Conservation (phyloP, 2,329 filamentous ascomycete species). For the Colletotrichum sp. region DNA sequence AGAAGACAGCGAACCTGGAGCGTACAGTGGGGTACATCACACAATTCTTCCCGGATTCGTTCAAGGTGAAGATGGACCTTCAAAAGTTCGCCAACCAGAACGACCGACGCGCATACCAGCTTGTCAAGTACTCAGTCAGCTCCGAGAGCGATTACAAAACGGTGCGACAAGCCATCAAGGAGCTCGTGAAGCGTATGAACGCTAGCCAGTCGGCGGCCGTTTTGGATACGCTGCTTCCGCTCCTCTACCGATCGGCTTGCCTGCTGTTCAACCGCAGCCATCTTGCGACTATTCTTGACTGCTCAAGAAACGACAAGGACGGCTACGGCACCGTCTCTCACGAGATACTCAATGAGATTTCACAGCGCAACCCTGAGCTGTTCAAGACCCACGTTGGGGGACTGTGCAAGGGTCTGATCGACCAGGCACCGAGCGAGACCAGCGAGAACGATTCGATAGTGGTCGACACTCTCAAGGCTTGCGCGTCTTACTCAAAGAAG, state of each 20-base stretch:
- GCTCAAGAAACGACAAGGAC: conserved; percentile 82
- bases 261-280: conserved; percentile 95
- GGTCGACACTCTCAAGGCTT: conserved; percentile 93
- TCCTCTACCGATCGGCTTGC: conserved; percentile 83
- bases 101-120: conserved; percentile 87
- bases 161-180: conserved; percentile 87
- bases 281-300: conserved; percentile 86
- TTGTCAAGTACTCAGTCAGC: conserved; percentile 84
- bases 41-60: conserved; percentile 76
- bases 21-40: conserved; percentile 76
- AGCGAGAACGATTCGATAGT: conserved; percentile 73
- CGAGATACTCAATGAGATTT: conserved; percentile 91
- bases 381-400: conserved; percentile 93
- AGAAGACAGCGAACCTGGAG: conserved; percentile 72
- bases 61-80: conserved; percentile 76
- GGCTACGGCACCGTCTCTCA: conserved; percentile 81
- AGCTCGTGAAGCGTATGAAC: conserved; percentile 83
- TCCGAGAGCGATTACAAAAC: conserved; percentile 91
- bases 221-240: conserved; percentile 79
- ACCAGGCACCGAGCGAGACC: conserved; percentile 75
- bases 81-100: conserved; percentile 91
- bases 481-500: conserved; percentile 86
- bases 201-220: conserved; percentile 67
- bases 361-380: conserved; percentile 83
- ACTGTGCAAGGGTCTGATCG: conserved; percentile 83